phyloP scores from a whole-genome alignment of 2,329 filamentous ascomycete species.

The Juglanconis sp. region DNA sequence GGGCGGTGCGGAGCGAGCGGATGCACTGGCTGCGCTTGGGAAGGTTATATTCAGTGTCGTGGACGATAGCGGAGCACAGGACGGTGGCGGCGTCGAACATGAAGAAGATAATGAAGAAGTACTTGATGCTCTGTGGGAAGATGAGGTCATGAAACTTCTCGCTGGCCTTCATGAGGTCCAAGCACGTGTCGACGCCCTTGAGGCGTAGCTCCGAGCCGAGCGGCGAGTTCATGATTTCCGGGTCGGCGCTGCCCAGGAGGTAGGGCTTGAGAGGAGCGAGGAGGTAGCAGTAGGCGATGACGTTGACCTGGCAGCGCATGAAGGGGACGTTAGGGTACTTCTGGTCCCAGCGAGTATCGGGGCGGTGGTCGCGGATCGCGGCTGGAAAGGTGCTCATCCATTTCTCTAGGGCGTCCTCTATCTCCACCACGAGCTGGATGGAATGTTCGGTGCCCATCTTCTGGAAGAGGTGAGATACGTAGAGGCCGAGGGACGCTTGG shows the following conservation, averaged over 20 bases:
- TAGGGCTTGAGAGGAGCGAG: constrained; percentile 25
- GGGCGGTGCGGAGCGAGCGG: constrained; percentile 3
- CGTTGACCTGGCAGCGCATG: constrained; percentile 28
- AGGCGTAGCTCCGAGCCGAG: constrained; percentile 21
- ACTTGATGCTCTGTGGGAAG: constrained; percentile 24
- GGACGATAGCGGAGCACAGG: constrained; percentile 27
- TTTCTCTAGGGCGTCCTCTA: constrained; percentile 24
- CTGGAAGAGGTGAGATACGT: constrained; percentile 15
- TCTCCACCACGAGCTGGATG: constrained; percentile 13
- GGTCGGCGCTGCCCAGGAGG: constrained; percentile 21
- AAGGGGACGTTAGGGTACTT: constrained; percentile 26
- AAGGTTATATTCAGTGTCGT: constrained; percentile 25
- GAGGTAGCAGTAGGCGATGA: constrained; percentile 25
- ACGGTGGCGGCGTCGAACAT: constrained; percentile 29
- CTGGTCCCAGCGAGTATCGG: constrained; percentile 27
- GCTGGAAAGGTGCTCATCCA: constrained; percentile 21
- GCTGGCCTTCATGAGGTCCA: constrained; percentile 20
- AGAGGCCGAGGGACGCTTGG: constrained; percentile 15
- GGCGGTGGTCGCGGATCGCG: constrained; percentile 22
- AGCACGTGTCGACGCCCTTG: constrained; percentile 23
- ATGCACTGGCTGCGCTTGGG: constrained; percentile 23
- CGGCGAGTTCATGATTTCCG: constrained; percentile 18
- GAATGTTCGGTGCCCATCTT: constrained; percentile 3
- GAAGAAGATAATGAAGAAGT: constrained; percentile 29
- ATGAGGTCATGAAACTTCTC: constrained; percentile 23